These are phyloP conservation scores for Boletus pseudo-olivaceus DNA, from an alignment of 768 basidiomycete genomes.

Conservation along the genomic window DNA sequence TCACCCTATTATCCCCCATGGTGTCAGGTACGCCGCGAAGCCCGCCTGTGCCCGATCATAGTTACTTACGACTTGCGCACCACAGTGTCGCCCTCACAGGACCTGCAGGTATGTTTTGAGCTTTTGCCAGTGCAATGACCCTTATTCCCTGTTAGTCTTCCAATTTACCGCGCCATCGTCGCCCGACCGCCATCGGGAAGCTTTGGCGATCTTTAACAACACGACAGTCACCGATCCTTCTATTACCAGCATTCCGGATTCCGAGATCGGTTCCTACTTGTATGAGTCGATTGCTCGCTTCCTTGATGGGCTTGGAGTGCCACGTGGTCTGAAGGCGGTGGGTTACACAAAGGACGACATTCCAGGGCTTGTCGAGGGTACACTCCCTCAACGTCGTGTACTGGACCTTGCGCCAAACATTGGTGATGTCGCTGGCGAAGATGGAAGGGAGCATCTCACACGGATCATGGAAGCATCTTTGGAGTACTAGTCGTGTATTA, in stretches of 20 bases:
- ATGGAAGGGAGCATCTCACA: conserved; percentile 79
- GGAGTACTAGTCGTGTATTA: conserved; percentile 51
- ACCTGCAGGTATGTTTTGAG: conserved; percentile 58
- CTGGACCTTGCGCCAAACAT: conserved; percentile 91
- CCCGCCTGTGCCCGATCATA: not conserved
- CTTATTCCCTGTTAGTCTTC: conserved; percentile 56
- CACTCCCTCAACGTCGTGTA: conserved; percentile 88
- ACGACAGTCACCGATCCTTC: conserved; percentile 65
- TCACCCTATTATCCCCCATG: conserved; percentile 91
- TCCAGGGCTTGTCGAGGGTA: conserved; percentile 79
- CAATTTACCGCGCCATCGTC: conserved; percentile 94
- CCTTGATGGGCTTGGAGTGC: conserved; percentile 80
- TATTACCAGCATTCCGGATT: conserved; percentile 70
- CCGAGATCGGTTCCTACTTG: conserved; percentile 72
- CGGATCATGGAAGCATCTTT: conserved; percentile 76
- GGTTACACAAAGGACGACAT: conserved; percentile 71
- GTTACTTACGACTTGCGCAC: conserved; percentile 4
- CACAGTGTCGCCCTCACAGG: conserved; percentile 81
- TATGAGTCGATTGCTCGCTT: conserved; percentile 87
- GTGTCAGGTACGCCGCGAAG: conserved; percentile 53
- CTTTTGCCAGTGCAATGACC: not conserved
- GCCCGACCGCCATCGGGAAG: conserved; percentile 86
- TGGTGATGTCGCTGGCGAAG: conserved; percentile 75
- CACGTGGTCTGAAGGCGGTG: conserved; percentile 80
- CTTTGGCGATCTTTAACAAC: conserved; percentile 75